Evolutionary conservation across 148 eudicot species (phyloP).

Genomic region (Rhododendron williamsianum): DNA sequence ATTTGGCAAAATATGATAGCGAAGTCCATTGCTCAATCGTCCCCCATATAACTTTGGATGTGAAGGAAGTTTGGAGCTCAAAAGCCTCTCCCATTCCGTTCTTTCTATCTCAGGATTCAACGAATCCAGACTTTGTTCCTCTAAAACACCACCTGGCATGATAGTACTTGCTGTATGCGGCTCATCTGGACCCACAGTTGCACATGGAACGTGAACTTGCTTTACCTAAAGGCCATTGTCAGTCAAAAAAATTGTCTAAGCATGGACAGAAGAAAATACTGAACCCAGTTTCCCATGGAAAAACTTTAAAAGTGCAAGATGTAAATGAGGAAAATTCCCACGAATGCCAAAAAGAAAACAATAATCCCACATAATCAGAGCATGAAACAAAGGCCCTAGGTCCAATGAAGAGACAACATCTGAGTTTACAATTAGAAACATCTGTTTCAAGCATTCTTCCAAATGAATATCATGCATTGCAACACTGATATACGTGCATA

Average conservation of each 20-base stretch:
- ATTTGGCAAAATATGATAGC: slow-evolving; percentile 85
- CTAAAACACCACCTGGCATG: slow-evolving; percentile 67
- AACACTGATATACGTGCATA: background rate
- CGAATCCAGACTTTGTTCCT: slow-evolving; percentile 51
- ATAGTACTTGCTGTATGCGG: slow-evolving; percentile 89
- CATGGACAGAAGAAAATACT: background rate
- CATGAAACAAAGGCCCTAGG: background rate
- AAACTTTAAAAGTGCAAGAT: background rate
- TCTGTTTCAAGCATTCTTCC: background rate
- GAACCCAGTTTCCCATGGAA: background rate
- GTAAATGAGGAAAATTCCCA: background rate
- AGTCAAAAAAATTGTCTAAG: slow-evolving; percentile 1
- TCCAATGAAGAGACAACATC: background rate
- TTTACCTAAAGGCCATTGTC: slow-evolving; percentile 31
- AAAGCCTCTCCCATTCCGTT: slow-evolving; percentile 45
- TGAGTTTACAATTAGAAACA: background rate
- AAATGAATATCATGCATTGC: background rate
- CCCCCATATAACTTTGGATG: slow-evolving; percentile 86
- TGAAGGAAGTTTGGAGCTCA: slow-evolving; percentile 69
- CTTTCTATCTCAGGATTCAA: slow-evolving; percentile 46
- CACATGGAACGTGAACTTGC: slow-evolving; percentile 44
- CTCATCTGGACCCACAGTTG: slow-evolving; percentile 96
- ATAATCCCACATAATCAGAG: background rate
- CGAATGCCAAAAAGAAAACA: background rate
- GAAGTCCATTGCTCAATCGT: slow-evolving; percentile 83